These are phyloP conservation scores for Rubia yunnanensis DNA, from an alignment of 257 asterid genomes.

Conservation along the genomic window DNA sequence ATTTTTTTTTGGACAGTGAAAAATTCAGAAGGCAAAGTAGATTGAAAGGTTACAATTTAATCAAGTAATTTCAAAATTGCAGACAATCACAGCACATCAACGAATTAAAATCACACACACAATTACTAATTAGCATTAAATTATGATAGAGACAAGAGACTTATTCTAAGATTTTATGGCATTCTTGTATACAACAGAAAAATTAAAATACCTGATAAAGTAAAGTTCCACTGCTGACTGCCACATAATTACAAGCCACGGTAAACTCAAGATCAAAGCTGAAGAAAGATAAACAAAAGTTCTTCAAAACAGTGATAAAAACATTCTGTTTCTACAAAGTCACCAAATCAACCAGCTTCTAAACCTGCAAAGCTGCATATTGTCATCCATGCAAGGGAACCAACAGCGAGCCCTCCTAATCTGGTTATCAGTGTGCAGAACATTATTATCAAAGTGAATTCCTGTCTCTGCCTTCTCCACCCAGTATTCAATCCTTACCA, in stretches of 20 bases:
- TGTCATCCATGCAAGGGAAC: constrained; percentile 99
- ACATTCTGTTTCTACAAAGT: background rate
- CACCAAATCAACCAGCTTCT: constrained; percentile 7
- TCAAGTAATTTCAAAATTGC: background rate
- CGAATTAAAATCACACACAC: background rate
- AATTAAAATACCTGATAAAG: constrained; percentile 67
- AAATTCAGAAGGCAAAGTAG: background rate
- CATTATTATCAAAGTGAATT: constrained; percentile 65
- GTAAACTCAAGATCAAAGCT: constrained; percentile 97
- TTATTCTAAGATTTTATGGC: background rate
- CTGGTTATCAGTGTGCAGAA: constrained; percentile 87
- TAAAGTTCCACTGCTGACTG: constrained; percentile 90
- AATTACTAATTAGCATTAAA: background rate
- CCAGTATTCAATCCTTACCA: constrained; percentile 84
- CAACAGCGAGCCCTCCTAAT: constrained; percentile 98
- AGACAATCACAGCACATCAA: background rate
- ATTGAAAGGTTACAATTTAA: background rate
- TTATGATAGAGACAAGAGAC: background rate
- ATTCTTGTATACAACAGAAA: background rate
- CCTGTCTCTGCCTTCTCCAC: constrained; percentile 99
- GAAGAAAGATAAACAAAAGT: constrained; percentile 23
- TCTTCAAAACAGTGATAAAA: constrained; percentile 6
- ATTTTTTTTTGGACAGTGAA: no score
- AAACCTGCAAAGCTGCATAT: constrained; percentile 85
- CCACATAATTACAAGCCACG: constrained; percentile 80